Evolutionary conservation across 768 basidiomycete genomes (phyloP).

Genomic region (Cyathus striatus): DNA sequence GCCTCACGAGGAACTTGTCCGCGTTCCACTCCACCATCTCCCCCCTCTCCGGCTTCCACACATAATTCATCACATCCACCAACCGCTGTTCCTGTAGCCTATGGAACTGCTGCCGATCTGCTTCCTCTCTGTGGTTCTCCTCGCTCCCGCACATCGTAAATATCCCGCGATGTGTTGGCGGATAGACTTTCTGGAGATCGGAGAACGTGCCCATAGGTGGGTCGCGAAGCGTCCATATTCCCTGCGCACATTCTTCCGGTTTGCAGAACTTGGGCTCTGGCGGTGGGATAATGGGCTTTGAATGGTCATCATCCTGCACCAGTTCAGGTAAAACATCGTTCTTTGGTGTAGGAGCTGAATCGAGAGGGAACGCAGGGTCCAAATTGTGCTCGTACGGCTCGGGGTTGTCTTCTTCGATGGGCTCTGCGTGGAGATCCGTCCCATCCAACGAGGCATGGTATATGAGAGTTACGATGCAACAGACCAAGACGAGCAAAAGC

Average conservation of each 20-base stretch:
- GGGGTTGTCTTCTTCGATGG: too few relatives aligned
- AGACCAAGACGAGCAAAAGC: too few relatives aligned
- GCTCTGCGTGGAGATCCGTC: too few relatives aligned
- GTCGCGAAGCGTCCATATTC: slow-evolving; percentile 7
- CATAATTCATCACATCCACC: slow-evolving; percentile 11
- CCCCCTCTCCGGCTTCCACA: slow-evolving; percentile 10
- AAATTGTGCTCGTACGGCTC: too few relatives aligned
- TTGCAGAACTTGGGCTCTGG: too few relatives aligned
- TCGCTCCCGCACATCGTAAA: slow-evolving; percentile 5
- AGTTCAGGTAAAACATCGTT: too few relatives aligned
- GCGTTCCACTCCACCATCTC: slow-evolving; percentile 8
- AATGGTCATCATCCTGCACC: too few relatives aligned
- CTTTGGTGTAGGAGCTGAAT: too few relatives aligned
- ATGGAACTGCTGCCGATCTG: neutral
- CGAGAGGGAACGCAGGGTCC: too few relatives aligned
- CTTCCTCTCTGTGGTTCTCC: slow-evolving; percentile 3
- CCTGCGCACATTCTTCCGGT: slow-evolving; percentile 6
- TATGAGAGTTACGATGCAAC: too few relatives aligned
- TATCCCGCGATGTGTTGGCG: slow-evolving; percentile 1
- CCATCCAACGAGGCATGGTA: too few relatives aligned
- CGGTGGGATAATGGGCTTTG: too few relatives aligned
- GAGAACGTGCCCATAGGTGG: slow-evolving; percentile 8
- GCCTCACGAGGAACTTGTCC: slow-evolving; percentile 9
- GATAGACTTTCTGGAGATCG: slow-evolving; percentile 9
- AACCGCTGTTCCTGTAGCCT: slow-evolving; percentile 7